These are phyloP conservation scores for Marsdenia floribunda DNA, from an alignment of 257 asterid genomes.

Conservation along the genomic window DNA sequence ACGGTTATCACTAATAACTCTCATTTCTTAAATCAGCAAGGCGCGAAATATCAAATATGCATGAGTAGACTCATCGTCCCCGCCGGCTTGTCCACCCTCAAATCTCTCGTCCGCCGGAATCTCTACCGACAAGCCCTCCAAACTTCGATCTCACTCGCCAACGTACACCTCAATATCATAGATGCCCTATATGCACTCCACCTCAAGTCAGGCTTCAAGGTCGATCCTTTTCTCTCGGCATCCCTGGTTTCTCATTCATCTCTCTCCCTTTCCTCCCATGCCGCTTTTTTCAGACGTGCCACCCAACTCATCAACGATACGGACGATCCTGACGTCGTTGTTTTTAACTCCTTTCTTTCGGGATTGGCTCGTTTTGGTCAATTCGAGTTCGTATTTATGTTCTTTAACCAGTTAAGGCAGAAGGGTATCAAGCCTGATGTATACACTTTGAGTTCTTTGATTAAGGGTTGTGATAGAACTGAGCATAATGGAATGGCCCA, in stretches of 20 bases:
- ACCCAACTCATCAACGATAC: conserved; percentile 10
- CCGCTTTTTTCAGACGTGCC: conserved; percentile 3
- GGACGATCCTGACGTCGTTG: conserved; percentile 5
- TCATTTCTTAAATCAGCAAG: neutral
- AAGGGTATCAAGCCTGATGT: conserved; percentile 13
- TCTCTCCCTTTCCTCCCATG: neutral
- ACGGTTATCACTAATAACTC: too few species aligned
- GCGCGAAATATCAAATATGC: conserved; percentile 9
- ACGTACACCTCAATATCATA: neutral
- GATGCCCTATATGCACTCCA: conserved; percentile 12
- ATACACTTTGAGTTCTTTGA: conserved; percentile 14
- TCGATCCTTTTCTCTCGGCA: conserved; percentile 15
- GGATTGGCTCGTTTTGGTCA: conserved; percentile 11
- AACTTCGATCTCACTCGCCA: conserved; percentile 7
- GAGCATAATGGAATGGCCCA: conserved; percentile 15
- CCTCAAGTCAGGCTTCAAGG: conserved; percentile 11
- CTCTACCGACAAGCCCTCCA: conserved; percentile 7
- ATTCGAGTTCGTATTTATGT: neutral
- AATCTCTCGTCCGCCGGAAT: neutral
- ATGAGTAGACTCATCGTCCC: neutral
- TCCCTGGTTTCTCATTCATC: conserved; percentile 16
- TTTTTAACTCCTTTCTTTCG: conserved; percentile 13
- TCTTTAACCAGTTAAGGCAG: conserved; percentile 15
- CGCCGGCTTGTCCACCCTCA: neutral
- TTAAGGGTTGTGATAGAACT: conserved; percentile 12